These are phyloP conservation scores for Trypanosoma lewisi DNA, from an alignment of 208 protist genomes.

Conservation along the genomic window DNA sequence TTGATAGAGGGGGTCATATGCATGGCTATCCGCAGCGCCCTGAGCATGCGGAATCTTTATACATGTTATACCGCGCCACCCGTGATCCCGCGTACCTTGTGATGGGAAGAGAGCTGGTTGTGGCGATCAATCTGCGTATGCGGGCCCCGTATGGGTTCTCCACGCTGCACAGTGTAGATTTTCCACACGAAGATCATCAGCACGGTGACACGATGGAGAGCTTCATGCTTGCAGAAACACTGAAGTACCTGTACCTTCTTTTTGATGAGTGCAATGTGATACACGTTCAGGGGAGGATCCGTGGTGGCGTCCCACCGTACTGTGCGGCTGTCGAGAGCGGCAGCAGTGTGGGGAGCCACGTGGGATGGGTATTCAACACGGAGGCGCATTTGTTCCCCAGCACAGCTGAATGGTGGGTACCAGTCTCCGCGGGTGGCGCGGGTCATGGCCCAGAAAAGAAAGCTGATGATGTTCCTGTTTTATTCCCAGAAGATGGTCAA, in stretches of 20 bases:
- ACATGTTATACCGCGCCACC: constrained; percentile 77
- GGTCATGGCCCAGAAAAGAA: neutral
- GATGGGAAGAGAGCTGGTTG: constrained; percentile 66
- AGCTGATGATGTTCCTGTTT: neutral
- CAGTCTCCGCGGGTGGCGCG: neutral
- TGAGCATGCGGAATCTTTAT: constrained; percentile 83
- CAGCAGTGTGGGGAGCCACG: constrained; percentile 10
- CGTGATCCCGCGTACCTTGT: constrained; percentile 55
- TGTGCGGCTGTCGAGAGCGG: neutral
- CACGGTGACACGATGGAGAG: constrained; percentile 87
- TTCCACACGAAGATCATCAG: constrained; percentile 27
- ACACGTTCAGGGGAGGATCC: constrained; percentile 23
- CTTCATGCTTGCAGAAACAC: constrained; percentile 94
- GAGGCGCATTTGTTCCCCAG: constrained; percentile 68
- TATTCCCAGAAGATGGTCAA: neutral
- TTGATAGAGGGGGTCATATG: neutral
- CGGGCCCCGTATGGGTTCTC: constrained; percentile 57
- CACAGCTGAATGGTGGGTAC: constrained; percentile 35
- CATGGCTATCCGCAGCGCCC: constrained; percentile 75
- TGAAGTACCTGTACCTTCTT: constrained; percentile 96
- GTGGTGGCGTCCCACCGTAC: constrained; percentile 9
- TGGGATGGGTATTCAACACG: constrained; percentile 53
- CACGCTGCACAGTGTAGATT: constrained; percentile 27
- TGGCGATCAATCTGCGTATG: constrained; percentile 45
- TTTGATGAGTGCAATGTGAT: constrained; percentile 69